These are phyloP conservation scores for Colletotrichum sp. DNA, from an alignment of 2,329 filamentous ascomycete species.

Conservation along the genomic window DNA sequence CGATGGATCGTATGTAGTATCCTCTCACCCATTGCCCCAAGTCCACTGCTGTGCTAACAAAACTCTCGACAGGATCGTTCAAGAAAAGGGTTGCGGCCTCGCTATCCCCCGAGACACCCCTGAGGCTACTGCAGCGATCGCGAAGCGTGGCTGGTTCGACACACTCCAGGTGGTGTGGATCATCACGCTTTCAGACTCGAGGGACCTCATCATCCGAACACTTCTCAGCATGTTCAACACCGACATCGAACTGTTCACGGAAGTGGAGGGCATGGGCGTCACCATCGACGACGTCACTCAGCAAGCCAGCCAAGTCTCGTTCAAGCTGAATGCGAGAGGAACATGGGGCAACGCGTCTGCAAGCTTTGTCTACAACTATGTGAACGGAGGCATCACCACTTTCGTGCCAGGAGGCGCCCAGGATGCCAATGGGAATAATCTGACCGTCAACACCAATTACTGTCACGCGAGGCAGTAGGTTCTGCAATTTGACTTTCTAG, in stretches of 20 bases:
- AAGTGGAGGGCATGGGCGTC: not conserved
- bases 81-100: not conserved
- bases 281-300: not conserved
- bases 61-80: not conserved
- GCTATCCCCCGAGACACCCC: not conserved
- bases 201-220: not conserved
- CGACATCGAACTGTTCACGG: not conserved
- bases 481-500: not conserved
- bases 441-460: not conserved
- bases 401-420: not conserved
- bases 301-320: not conserved
- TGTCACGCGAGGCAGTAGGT: not conserved
- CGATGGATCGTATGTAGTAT: not conserved
- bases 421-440: not conserved
- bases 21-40: fast-evolving
- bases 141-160: not conserved
- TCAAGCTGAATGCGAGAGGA: not conserved
- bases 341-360: not conserved
- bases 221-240: not conserved
- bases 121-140: not conserved
- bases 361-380: not conserved
- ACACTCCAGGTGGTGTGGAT: not conserved
- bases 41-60: not conserved
- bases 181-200: not conserved
- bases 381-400: not conserved